A percentile compares a stretch with the other conserved stretches of the same genome.
Conservation (phyloP, 192 early-diverging fungal genomes). For the Phlyctochytrium arcticum region DNA sequence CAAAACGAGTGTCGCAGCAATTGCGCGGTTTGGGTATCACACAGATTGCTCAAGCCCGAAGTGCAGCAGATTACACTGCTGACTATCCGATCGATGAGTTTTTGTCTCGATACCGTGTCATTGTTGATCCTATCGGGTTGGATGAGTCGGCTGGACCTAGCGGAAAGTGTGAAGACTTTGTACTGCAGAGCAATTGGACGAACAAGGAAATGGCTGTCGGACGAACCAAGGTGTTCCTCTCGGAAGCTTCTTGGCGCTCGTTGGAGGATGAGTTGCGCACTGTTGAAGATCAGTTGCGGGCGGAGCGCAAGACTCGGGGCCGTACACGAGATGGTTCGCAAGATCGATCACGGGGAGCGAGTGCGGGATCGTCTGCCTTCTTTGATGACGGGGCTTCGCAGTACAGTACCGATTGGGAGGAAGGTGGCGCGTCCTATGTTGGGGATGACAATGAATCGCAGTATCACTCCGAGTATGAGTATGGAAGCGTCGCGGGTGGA, state of each 20-base stretch:
- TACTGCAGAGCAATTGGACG: conserved; percentile 32
- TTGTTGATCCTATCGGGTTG: conserved; percentile 45
- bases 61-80: conserved; percentile 66
- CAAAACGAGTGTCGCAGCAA: conserved; percentile 62
- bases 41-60: conserved; percentile 65
- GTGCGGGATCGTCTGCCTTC: not conserved
- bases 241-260: conserved; percentile 37
- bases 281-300: conserved; percentile 37
- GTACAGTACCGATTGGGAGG: conserved; percentile 21
- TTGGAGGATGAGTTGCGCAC: conserved; percentile 40
- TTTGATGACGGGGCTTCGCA: conserved; percentile 11
- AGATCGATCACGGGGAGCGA: not conserved
- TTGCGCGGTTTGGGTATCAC: conserved; percentile 65
- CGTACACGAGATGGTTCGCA: not conserved
- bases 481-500: not conserved
- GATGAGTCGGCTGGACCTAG: conserved; percentile 28
- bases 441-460: conserved; percentile 28
- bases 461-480: conserved; percentile 27
- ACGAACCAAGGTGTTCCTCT: conserved; percentile 35
- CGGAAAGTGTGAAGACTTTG: conserved; percentile 32
- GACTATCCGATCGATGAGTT: conserved; percentile 69
- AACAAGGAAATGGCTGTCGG: conserved; percentile 41
- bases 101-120: conserved; percentile 60
- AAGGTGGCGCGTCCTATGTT: conserved; percentile 14
- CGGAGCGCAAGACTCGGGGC: conserved; percentile 26